phyloP scores from a whole-genome alignment of 169 alveolate species.

The Plasmodium berghei region DNA sequence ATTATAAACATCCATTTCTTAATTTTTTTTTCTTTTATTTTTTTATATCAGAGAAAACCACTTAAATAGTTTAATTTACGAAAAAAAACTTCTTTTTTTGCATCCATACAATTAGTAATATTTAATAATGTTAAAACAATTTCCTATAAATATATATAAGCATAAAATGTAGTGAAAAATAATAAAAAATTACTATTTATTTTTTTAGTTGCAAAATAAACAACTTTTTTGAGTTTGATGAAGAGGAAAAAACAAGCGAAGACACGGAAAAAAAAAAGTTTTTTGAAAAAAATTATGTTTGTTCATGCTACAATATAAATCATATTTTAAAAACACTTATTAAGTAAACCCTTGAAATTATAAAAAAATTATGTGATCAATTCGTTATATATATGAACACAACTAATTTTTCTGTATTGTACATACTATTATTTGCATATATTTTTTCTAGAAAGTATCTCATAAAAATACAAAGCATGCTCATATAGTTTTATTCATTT shows the following conservation, averaged over 20 bases:
- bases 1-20: not conserved
- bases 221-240: conserved; percentile 51
- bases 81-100: conserved; percentile 40
- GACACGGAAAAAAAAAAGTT: conserved; percentile 54
- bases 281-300: conserved; percentile 55
- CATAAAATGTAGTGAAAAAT: no score
- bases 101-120: conserved; percentile 72
- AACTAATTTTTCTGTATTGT: not conserved
- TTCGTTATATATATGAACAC: not conserved
- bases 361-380: not conserved
- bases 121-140: not conserved
- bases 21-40: not conserved
- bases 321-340: conserved; percentile 70
- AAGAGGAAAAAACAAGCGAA: conserved; percentile 24
- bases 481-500: not conserved
- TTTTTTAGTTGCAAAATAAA: conserved; percentile 44
- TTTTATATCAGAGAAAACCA: conserved; percentile 28
- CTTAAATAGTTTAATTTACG: conserved; percentile 38
- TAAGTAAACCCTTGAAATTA: conserved; percentile 8
- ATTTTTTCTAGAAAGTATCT: no score
- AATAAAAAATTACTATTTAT: no score
- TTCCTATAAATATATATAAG: no score
- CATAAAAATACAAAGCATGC: no score
- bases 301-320: conserved; percentile 56
- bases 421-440: no score